These are phyloP conservation scores for Bacidia rubella DNA, from an alignment of 495 filamentous ascomycete species.

Conservation along the genomic window DNA sequence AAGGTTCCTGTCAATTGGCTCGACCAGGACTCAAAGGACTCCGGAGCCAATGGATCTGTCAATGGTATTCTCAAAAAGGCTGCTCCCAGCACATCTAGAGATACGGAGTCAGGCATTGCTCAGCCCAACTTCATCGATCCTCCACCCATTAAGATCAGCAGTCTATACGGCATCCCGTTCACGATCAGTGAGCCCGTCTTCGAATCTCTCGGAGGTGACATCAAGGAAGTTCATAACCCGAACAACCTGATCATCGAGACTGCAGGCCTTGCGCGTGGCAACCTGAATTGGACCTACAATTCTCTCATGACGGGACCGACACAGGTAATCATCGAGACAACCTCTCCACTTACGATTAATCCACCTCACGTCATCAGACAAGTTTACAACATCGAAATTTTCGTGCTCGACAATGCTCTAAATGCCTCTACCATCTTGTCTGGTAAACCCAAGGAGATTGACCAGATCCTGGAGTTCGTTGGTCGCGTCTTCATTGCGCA, in stretches of 20 bases:
- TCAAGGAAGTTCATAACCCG: conserved; percentile 5
- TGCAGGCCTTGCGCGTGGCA: conserved; percentile 8
- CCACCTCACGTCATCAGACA: not conserved
- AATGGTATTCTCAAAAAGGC: conserved; percentile 6
- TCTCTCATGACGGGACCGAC: conserved; percentile 13
- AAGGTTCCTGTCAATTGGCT: not conserved
- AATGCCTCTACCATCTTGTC: too few species aligned
- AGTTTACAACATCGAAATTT: conserved; percentile 8
- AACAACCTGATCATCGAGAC: conserved; percentile 4
- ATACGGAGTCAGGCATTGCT: too few species aligned
- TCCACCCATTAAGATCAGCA: too few species aligned
- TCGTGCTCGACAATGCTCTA: conserved; percentile 1
- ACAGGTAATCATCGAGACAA: conserved; percentile 8
- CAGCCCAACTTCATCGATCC: too few species aligned
- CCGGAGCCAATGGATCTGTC: not conserved
- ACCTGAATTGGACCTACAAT: conserved; percentile 15
- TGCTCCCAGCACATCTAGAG: too few species aligned
- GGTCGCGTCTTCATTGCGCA: conserved; percentile 10
- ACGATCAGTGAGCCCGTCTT: conserved; percentile 1
- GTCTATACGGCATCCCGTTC: too few species aligned
- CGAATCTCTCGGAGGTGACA: conserved; percentile 2
- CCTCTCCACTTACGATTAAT: conserved; percentile 7
- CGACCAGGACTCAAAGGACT: not conserved
- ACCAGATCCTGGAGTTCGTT: not conserved
- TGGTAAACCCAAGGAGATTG: not conserved